Percentiles rank a stretch among this genome's conserved stretches.
Evolutionary conservation across 139 green algal genomes (phyloP).

Genomic region (Klebsormidium nitens): DNA sequence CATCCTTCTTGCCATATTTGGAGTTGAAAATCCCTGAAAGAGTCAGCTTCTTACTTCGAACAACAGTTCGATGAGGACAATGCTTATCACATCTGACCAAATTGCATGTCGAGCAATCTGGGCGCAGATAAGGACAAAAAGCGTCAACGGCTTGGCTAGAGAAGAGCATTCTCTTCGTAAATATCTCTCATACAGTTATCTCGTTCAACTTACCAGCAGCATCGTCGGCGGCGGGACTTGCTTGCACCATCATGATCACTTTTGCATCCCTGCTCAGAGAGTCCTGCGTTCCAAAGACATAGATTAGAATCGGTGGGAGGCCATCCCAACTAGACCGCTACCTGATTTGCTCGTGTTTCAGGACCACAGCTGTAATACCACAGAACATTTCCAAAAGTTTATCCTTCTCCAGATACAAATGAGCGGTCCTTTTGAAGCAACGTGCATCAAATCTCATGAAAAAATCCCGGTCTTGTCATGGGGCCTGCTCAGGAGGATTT

Average conservation of each 20-base stretch:
- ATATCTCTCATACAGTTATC: too few relatives aligned
- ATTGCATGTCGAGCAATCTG: too few relatives aligned
- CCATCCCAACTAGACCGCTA: neutral
- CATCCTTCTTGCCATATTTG: too few relatives aligned
- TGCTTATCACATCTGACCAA: too few relatives aligned
- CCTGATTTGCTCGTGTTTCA: too few relatives aligned
- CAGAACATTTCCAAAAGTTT: neutral
- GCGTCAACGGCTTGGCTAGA: too few relatives aligned
- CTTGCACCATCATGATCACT: slow-evolving; percentile 41
- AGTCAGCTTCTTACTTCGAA: too few relatives aligned
- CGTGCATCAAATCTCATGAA: neutral
- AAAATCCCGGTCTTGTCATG: neutral
- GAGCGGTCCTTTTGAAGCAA: neutral
- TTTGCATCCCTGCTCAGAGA: slow-evolving; percentile 34
- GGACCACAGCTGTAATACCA: neutral
- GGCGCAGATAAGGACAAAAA: too few relatives aligned
- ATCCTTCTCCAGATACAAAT: neutral
- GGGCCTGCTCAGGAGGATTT: neutral
- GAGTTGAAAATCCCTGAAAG: too few relatives aligned
- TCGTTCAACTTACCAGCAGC: too few relatives aligned
- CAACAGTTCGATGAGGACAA: too few relatives aligned
- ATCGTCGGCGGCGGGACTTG: slow-evolving; percentile 42
- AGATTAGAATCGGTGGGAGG: neutral
- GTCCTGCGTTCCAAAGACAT: slow-evolving; percentile 24
- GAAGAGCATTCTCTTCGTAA: too few relatives aligned